Conservation (phyloP, 208 protist genomes). For the Leptomonas seymouri region DNA sequence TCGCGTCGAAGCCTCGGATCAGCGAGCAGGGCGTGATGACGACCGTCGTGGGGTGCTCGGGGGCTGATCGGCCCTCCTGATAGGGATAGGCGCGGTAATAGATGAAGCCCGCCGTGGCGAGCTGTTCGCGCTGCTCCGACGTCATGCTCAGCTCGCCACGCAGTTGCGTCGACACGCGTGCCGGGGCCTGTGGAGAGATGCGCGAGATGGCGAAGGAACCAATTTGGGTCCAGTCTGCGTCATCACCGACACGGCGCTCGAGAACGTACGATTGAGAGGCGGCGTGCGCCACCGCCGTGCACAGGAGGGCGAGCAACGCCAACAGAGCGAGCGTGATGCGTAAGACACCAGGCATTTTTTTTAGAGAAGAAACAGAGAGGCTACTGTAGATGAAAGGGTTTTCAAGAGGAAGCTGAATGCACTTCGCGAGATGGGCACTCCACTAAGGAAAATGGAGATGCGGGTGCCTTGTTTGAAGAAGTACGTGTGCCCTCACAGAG, state of each 20-base stretch:
- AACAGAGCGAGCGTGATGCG: conserved; percentile 24
- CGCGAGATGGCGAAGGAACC: conserved; percentile 64
- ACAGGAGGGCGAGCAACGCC: conserved; percentile 26
- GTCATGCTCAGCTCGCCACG: conserved; percentile 16
- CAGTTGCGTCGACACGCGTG: conserved; percentile 48
- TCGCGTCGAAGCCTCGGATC: conserved; percentile 84
- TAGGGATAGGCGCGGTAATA: conserved; percentile 68
- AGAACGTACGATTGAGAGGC: conserved; percentile 65
- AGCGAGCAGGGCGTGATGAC: conserved; percentile 79
- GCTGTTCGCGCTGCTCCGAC: conserved; percentile 47
- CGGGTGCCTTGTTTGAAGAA: no score
- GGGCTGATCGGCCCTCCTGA: conserved; percentile 21
- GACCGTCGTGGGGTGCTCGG: conserved; percentile 37
- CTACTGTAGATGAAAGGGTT: background rate
- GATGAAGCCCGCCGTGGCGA: conserved; percentile 58
- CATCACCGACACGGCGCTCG: conserved; percentile 62
- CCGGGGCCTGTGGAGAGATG: conserved; percentile 40
- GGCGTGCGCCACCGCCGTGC: conserved; percentile 24
- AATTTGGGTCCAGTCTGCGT: conserved; percentile 50
- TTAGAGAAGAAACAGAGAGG: conserved; percentile 11
- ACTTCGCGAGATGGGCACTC: no score
- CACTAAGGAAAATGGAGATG: no score
- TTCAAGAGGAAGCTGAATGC: background rate
- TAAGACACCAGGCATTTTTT: conserved; percentile 3
- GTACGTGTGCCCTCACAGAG: no score